A percentile compares a stretch with the other conserved stretches of the same genome.
phyloP scores from a whole-genome alignment of 257 asterid genomes.

The Orobanche coerulescens region DNA sequence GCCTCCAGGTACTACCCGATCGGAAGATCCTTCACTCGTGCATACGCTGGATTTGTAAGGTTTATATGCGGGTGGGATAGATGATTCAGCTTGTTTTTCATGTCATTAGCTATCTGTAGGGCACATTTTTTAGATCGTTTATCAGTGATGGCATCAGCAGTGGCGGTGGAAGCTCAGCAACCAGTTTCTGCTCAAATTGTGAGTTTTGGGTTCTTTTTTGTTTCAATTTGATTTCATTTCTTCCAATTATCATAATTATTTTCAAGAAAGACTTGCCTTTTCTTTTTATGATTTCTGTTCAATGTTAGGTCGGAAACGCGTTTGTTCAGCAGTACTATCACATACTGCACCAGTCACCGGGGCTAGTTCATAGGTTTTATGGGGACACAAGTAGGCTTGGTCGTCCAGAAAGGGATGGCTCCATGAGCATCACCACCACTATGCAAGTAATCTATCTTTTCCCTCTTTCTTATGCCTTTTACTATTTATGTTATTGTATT shows the following conservation, averaged over 20 bases:
- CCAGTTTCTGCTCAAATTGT: conserved; percentile 56
- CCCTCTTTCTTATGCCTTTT: background rate
- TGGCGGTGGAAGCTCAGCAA: conserved; percentile 31
- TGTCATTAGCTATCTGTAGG: conserved; percentile 23
- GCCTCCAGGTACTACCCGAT: conserved; percentile 44
- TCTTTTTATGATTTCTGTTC: background rate
- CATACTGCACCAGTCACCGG: conserved; percentile 76
- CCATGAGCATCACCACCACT: conserved; percentile 67
- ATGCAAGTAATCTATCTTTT: conserved; percentile 51
- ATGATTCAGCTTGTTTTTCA: conserved; percentile 16
- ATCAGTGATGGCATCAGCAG: conserved; percentile 45
- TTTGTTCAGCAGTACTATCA: conserved; percentile 87
- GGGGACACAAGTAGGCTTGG: conserved; percentile 83
- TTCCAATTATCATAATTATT: background rate
- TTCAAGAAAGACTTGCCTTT: background rate
- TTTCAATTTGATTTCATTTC: background rate
- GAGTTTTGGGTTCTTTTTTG: conserved; percentile 21
- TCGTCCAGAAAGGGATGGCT: conserved; percentile 75
- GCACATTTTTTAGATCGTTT: conserved; percentile 24
- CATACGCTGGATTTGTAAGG: background rate
- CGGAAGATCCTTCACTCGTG: conserved; percentile 11
- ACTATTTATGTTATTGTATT: background rate
- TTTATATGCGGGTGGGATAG: background rate
- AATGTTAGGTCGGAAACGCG: conserved; percentile 75
- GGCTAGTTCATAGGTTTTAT: conserved; percentile 62